These are phyloP conservation scores for Stylosanthes scabra DNA, from an alignment of 331 rosid species.

Conservation along the genomic window DNA sequence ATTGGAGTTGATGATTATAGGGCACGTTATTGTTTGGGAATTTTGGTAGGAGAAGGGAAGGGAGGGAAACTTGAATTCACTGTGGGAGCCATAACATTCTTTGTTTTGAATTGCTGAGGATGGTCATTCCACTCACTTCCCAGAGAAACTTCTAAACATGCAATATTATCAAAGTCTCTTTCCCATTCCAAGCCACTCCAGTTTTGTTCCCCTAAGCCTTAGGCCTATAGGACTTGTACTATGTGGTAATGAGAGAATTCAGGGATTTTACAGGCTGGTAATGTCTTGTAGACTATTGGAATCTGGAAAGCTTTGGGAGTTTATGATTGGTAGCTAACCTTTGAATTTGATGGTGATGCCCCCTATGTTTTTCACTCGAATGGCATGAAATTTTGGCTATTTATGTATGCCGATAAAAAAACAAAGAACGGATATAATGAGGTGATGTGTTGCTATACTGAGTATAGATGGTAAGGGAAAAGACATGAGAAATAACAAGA, in stretches of 20 bases:
- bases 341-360: conserved; percentile 9
- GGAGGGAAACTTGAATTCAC: too few relatives aligned
- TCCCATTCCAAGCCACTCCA: too few relatives aligned
- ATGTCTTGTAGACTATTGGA: conserved; percentile 10
- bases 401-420: conserved; percentile 19
- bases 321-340: too few relatives aligned
- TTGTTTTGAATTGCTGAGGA: too few relatives aligned
- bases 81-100: too few relatives aligned
- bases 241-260: not conserved
- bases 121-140: too few relatives aligned
- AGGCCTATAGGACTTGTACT: conserved; percentile 7
- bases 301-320: conserved; percentile 16
- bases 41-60: too few relatives aligned
- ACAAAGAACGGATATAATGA: not conserved
- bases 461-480: not conserved
- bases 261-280: not conserved
- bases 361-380: not conserved
- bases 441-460: conserved; percentile 15
- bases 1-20: too few relatives aligned
- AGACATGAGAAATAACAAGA: not conserved
- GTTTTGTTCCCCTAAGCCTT: too few relatives aligned
- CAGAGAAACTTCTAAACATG: too few relatives aligned
- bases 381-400: conserved; percentile 10
- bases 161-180: too few relatives aligned
- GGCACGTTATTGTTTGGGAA: too few relatives aligned